These are phyloP conservation scores for Rhipidocladum racemiflorum DNA, from an alignment of 176 grass and related monocot species.

Conservation along the genomic window DNA sequence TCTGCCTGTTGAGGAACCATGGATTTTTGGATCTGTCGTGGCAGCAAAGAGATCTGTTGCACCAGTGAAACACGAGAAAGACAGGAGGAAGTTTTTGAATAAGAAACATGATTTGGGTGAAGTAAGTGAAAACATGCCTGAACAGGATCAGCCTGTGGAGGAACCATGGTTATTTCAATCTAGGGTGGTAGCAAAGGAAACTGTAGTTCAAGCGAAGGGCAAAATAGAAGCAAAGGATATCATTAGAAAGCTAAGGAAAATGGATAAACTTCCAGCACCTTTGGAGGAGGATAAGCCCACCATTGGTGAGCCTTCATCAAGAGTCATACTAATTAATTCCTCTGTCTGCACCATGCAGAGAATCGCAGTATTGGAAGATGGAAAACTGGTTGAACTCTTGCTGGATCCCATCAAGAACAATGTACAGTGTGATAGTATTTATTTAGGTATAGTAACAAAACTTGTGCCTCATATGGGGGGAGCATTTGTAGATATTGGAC, in stretches of 20 bases:
- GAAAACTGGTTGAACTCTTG: constrained; percentile 81
- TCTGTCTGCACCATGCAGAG: constrained; percentile 83
- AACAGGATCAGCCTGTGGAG: constrained; percentile 46
- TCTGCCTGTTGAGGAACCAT: constrained; percentile 77
- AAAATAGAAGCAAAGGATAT: constrained; percentile 41
- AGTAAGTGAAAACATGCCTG: constrained; percentile 31
- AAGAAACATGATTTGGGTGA: constrained; percentile 6
- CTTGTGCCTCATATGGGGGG: constrained; percentile 86
- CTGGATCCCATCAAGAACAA: constrained; percentile 88
- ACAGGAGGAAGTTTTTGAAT: constrained; percentile 16
- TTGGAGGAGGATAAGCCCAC: constrained; percentile 35
- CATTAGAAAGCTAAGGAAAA: constrained; percentile 34
- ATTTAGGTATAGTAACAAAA: constrained; percentile 83
- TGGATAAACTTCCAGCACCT: constrained; percentile 34
- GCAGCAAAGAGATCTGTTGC: constrained; percentile 34
- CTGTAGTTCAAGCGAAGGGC: constrained; percentile 17
- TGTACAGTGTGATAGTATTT: constrained; percentile 92
- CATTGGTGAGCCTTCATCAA: constrained; percentile 45
- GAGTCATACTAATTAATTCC: constrained; percentile 91
- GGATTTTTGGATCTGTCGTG: constrained; percentile 62
- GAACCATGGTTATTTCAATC: constrained; percentile 54
- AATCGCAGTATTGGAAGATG: constrained; percentile 93
- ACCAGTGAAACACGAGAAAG: constrained; percentile 39
- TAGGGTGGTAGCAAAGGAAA: constrained; percentile 20
- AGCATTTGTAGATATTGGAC: constrained; percentile 97